phyloP scores from a whole-genome alignment of 331 rosid genomes.

The Dryas integrifolia region DNA sequence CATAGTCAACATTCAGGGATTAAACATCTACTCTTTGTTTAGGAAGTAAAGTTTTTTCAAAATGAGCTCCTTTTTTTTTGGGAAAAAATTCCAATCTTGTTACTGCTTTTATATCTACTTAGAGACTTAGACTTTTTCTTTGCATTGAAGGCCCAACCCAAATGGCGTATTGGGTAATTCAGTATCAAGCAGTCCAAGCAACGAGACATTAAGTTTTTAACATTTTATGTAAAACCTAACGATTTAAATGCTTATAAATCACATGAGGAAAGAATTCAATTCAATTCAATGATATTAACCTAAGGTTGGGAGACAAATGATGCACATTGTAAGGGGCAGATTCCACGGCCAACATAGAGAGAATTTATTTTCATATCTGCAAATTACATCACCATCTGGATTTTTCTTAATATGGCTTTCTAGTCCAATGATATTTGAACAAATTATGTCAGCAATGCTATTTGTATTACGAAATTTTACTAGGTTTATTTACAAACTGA shows the following conservation, averaged over 20 bases:
- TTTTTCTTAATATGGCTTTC: not conserved
- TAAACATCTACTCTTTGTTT: not conserved
- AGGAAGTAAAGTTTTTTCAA: not conserved
- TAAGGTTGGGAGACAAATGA: not conserved
- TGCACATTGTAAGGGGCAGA: not conserved
- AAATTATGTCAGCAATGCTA: not conserved
- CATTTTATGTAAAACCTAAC: not conserved
- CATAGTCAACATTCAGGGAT: not conserved
- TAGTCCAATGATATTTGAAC: not conserved
- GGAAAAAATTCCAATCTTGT: not conserved
- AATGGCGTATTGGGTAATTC: not conserved
- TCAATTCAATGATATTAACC: not conserved
- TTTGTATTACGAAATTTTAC: not conserved
- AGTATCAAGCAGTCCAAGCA: not conserved
- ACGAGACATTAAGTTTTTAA: not conserved
- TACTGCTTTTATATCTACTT: not conserved
- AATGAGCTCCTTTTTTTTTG: not conserved
- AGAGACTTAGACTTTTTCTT: too few species aligned
- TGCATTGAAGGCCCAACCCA: not conserved
- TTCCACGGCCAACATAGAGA: not conserved
- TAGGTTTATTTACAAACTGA: too few species aligned
- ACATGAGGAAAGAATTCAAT: not conserved
- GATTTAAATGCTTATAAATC: not conserved
- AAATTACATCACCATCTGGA: not conserved
- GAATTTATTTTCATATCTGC: not conserved